phyloP scores from a whole-genome alignment of 108 stramenopile genomes.

The Craspedostauros australis region DNA sequence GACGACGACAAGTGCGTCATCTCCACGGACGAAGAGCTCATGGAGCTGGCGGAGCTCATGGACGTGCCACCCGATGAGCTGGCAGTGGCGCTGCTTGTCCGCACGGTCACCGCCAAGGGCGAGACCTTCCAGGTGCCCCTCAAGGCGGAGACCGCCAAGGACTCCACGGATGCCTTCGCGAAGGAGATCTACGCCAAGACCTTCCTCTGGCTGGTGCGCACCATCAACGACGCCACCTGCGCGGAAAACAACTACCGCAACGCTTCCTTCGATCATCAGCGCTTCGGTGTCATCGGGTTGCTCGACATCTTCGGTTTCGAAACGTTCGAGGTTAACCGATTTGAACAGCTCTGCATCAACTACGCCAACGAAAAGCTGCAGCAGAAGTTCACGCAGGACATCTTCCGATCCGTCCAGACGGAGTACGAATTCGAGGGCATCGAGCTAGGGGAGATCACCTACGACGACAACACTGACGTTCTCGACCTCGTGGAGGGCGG shows the following conservation, averaged over 20 bases:
- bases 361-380: constrained; percentile 97
- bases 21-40: constrained; percentile 43
- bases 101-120: constrained; percentile 58
- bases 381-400: constrained; percentile 82
- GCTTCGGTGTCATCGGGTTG: constrained; percentile 65
- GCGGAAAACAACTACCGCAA: constrained; percentile 51
- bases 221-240: constrained; percentile 88
- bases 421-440: constrained; percentile 95
- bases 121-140: constrained; percentile 79
- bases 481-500: constrained; percentile 91
- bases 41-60: constrained; percentile 61
- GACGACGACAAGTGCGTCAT: constrained; percentile 39
- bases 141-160: constrained; percentile 63
- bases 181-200: constrained; percentile 93
- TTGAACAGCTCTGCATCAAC: constrained; percentile 95
- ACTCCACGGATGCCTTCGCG: constrained; percentile 91
- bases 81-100: constrained; percentile 54
- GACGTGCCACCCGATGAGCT: constrained; percentile 53
- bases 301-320: constrained; percentile 98
- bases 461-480: constrained; percentile 92
- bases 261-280: neutral
- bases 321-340: constrained; percentile 82
- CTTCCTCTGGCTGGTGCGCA: constrained; percentile 89
- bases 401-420: constrained; percentile 66
- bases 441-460: constrained; percentile 77